phyloP scores from a whole-genome alignment of 768 basidiomycete species.

The Grammothele lineata region DNA sequence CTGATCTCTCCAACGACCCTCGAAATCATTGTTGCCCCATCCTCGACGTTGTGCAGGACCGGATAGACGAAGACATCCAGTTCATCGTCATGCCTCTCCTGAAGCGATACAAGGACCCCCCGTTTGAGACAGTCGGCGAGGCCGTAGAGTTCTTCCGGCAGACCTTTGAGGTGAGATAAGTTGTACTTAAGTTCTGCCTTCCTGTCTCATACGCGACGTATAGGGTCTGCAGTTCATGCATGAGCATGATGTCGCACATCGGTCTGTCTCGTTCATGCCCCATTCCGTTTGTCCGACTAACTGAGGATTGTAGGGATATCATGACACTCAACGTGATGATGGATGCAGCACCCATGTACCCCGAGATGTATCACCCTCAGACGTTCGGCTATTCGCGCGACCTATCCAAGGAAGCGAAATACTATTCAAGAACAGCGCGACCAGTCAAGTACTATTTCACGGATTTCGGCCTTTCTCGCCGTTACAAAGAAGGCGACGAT shows the following conservation, averaged over 20 bases:
- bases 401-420: constrained; percentile 8
- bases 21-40: constrained; percentile 23
- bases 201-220: no score
- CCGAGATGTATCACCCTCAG: constrained; percentile 5
- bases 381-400: constrained; percentile 10
- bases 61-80: constrained; percentile 1
- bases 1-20: constrained; percentile 5
- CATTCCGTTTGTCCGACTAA: neutral
- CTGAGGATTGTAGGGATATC: constrained; percentile 11
- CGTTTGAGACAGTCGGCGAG: constrained; percentile 32
- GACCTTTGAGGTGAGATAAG: constrained; percentile 27
- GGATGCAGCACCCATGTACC: constrained; percentile 8
- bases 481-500: constrained; percentile 12
- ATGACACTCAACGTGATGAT: constrained; percentile 14
- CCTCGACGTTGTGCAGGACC: constrained; percentile 18
- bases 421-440: constrained; percentile 26
- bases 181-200: neutral
- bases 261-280: constrained; percentile 19
- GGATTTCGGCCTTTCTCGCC: constrained; percentile 13
- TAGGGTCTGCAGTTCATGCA: constrained; percentile 36
- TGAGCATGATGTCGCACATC: constrained; percentile 30
- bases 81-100: constrained; percentile 31
- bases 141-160: constrained; percentile 31
- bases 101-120: constrained; percentile 23
- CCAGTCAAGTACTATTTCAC: constrained; percentile 25